Evolutionary conservation across 345 rosid species (phyloP).

Genomic region (Bretschneidera sinensis): DNA sequence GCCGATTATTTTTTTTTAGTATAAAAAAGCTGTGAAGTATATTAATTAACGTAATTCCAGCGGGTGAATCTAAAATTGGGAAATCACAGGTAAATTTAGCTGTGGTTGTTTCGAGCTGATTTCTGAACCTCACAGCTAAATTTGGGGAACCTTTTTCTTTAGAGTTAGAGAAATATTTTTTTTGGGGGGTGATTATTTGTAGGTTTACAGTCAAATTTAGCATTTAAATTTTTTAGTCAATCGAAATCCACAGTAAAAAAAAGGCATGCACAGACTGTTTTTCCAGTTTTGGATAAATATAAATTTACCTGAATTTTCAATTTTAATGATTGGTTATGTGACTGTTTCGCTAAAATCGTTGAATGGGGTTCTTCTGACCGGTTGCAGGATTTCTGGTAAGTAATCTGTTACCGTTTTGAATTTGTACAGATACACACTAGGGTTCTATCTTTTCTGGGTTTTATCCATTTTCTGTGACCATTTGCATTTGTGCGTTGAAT

Average conservation of each 20-base stretch:
- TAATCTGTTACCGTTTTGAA: not conserved
- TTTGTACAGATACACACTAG: not conserved
- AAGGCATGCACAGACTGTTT: not conserved
- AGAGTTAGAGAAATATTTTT: slow-evolving; percentile 19
- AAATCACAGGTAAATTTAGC: slow-evolving; percentile 9
- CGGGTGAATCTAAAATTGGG: no score
- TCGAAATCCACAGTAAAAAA: slow-evolving; percentile 4
- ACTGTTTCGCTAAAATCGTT: not conserved
- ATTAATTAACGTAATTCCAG: no score
- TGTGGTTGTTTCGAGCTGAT: slow-evolving; percentile 4
- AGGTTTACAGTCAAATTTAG: slow-evolving; percentile 13
- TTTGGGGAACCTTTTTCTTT: slow-evolving; percentile 31
- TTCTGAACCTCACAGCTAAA: slow-evolving; percentile 37
- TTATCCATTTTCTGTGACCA: not conserved
- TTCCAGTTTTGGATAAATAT: not conserved
- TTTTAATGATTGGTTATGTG: not conserved
- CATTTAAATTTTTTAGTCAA: not conserved
- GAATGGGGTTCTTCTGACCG: slow-evolving; percentile 13
- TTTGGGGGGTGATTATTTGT: slow-evolving; percentile 3
- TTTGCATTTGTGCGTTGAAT: slow-evolving; percentile 1
- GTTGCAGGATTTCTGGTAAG: slow-evolving; percentile 9
- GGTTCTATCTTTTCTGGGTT: not conserved
- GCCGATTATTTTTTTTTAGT: no score
- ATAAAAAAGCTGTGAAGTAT: no score
- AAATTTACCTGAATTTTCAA: not conserved